Percentiles rank a stretch among this genome's conserved stretches.
Conservation (phyloP, 164 flowering plant genomes). For the Euptelea pleiosperma region DNA sequence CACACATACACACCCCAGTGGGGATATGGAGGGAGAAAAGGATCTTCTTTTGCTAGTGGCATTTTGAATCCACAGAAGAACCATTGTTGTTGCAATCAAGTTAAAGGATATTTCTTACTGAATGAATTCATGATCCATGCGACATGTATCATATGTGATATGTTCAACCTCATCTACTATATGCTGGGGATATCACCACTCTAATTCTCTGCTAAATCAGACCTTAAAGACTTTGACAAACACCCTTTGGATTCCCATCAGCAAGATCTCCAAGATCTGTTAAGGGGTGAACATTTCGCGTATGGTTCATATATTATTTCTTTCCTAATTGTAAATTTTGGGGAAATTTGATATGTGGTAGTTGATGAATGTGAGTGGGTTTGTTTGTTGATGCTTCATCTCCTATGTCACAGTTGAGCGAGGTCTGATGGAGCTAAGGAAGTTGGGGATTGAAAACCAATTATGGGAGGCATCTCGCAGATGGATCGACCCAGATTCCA, state of each 20-base stretch:
- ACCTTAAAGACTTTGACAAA: no score
- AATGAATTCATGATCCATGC: background rate
- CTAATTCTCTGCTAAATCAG: background rate
- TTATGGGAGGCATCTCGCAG: conserved; percentile 78
- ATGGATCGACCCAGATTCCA: conserved; percentile 35
- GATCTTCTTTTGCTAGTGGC: no score
- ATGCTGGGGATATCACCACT: background rate
- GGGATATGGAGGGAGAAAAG: no score
- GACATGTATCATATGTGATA: background rate
- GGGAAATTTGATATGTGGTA: background rate
- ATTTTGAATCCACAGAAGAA: no score
- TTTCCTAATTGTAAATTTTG: background rate
- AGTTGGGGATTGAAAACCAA: conserved; percentile 66
- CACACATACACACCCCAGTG: no score
- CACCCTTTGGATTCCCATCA: background rate
- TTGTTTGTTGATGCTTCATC: background rate
- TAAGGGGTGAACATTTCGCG: no score
- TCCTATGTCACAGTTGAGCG: conserved; percentile 53
- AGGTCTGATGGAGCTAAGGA: conserved; percentile 77
- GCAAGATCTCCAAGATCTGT: no score
- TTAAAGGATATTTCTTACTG: background rate
- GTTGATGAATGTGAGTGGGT: background rate
- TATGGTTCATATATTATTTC: background rate
- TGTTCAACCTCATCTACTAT: background rate
- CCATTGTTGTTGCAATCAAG: no score